phyloP scores from a whole-genome alignment of 2,329 filamentous ascomycete genomes.

The Cucurbitaria berberidis region DNA sequence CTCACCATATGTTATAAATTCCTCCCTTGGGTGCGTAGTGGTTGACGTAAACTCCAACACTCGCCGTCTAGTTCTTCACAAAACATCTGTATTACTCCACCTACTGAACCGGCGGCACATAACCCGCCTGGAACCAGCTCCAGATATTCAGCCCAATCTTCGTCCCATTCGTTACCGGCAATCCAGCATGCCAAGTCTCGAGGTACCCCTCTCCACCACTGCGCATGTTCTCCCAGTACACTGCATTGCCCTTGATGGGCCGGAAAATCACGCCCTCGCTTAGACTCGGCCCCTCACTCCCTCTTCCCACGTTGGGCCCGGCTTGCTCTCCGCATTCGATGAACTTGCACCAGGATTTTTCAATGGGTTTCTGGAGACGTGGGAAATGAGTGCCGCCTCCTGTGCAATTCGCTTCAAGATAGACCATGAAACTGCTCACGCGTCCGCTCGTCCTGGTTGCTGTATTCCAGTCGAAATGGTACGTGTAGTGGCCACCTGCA shows the following conservation, averaged over 20 bases:
- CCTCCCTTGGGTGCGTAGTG: too few species aligned
- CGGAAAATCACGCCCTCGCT: constrained; percentile 62
- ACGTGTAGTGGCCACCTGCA: constrained; percentile 62
- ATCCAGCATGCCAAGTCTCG: constrained; percentile 67
- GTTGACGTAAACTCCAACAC: too few species aligned
- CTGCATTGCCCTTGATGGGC: constrained; percentile 63
- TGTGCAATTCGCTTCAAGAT: constrained; percentile 57
- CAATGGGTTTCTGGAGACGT: constrained; percentile 53
- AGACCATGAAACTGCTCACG: constrained; percentile 68
- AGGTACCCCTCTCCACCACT: constrained; percentile 62
- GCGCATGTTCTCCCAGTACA: constrained; percentile 68
- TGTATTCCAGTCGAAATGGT: constrained; percentile 63
- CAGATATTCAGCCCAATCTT: constrained; percentile 70
- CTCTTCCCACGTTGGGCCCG: constrained; percentile 3
- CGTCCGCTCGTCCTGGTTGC: constrained; percentile 49
- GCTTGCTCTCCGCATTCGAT: constrained; percentile 56
- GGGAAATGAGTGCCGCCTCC: constrained; percentile 69
- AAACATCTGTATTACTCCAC: too few species aligned
- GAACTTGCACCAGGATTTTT: constrained; percentile 62
- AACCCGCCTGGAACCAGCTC: constrained; percentile 63
- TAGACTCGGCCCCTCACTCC: constrained; percentile 22
- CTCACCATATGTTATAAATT: too few species aligned
- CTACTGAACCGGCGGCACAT: constrained; percentile 18
- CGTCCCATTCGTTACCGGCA: constrained; percentile 61
- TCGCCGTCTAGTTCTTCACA: too few species aligned